Base-by-base conservation (phyloP, 495 filamentous ascomycete genomes). In the Neohortaea acidophila region DNA sequence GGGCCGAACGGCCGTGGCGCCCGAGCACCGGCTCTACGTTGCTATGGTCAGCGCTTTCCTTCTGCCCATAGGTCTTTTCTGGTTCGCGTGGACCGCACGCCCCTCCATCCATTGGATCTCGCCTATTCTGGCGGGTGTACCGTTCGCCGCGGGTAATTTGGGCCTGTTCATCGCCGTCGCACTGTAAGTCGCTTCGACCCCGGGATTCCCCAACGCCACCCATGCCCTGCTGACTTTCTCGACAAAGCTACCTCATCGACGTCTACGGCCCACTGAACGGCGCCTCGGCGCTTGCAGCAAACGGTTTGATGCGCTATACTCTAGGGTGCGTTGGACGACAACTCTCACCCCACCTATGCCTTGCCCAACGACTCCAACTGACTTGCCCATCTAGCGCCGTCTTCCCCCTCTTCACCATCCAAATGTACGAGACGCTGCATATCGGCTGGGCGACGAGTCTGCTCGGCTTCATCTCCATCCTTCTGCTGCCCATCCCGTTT, bases 101-200 rank as follows among this genome's bases (percentile, higher is more conserved):
- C 32, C 54, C 0, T 35, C 33, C 0, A 49, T 70, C 20, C 65
- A 70, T 37, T 71, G 67, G 67, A 68, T 70, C 41, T 51, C 64
- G 33, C 64, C 65, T 0, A 61, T 69, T 36, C 51, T 74, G 14
- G 72, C 73, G 2, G 66, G 72, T 4, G 56, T 77, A 18, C 62
- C 75, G 1, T 81, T 83, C 52, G 75, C 70, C 0, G 80, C 69
- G 66, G 77, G 75, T 2, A 79, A 76, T 51, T 13, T 7, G 24
- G n/a, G n/a, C n/a, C n/a, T n/a, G n/a, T 79, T 77, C 35, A 61
- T 33, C 12, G 39, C 12, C 2, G 20, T 34, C 32, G 22, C 28
- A 15, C 22, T 48, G 11, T n/a, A n/a, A n/a, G n/a, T n/a, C n/a
- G n/a, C n/a, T n/a, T n/a, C n/a, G n/a, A n/a, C 2, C 19, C 30